Percentiles rank a stretch among this genome's conserved stretches.
Conservation (phyloP, 331 rosid genomes). For the Acacia pycnantha region DNA sequence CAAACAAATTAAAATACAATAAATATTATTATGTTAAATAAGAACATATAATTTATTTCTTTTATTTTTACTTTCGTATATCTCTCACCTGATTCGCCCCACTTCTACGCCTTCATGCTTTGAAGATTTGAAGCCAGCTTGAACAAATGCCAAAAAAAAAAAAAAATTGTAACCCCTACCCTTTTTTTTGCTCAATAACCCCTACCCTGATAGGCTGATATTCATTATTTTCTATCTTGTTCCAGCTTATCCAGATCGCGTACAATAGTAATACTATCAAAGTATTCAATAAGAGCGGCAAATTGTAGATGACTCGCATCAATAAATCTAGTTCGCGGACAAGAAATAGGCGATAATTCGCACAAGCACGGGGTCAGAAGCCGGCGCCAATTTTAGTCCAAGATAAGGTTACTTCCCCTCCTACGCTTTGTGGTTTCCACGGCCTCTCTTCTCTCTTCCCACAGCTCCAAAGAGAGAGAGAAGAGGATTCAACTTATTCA, state of each 20-base stretch:
- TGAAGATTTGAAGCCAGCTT: not conserved
- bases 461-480: not conserved
- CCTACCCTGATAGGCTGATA: not conserved
- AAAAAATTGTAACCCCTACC: not conserved
- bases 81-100: not conserved
- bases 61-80: not conserved
- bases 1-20: too few relatives aligned
- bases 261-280: too few relatives aligned
- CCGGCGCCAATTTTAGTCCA: slow-evolving; percentile 73
- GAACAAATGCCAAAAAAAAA: not conserved
- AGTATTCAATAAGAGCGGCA: too few relatives aligned
- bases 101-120: not conserved
- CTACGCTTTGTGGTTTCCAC: slow-evolving; percentile 5
- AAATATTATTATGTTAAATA: not conserved
- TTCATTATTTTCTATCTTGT: not conserved
- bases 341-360: not conserved
- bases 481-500: slow-evolving; percentile 26
- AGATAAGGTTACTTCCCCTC: slow-evolving; percentile 59
- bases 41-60: not conserved
- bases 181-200: too few relatives aligned
- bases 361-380: slow-evolving; percentile 21
- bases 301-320: too few relatives aligned
- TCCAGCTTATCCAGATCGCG: not conserved
- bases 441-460: slow-evolving; percentile 9
- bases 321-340: too few relatives aligned